phyloP scores from a whole-genome alignment of 2,329 filamentous ascomycete genomes.

The Fusarium sp. region DNA sequence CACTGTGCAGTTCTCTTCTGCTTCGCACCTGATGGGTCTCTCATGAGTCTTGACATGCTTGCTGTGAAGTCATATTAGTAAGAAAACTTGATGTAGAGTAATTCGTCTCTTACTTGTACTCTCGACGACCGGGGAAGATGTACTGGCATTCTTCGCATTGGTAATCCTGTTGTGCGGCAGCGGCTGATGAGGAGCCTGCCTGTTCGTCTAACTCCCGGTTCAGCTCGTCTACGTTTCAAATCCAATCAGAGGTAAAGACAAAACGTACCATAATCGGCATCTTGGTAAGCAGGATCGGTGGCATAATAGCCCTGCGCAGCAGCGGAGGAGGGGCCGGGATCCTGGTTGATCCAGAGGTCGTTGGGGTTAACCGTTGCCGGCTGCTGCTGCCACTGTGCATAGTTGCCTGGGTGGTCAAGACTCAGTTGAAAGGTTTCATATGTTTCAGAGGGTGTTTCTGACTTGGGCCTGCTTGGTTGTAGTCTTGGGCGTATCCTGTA shows the following conservation, averaged over 20 bases:
- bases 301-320: background rate
- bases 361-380: constrained; percentile 29
- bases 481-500: background rate
- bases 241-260: background rate
- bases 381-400: constrained; percentile 27
- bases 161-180: background rate
- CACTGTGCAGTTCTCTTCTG: constrained; percentile 18
- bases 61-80: constrained; percentile 21
- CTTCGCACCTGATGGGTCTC: constrained; percentile 38
- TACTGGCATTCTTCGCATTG: constrained; percentile 23
- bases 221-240: background rate
- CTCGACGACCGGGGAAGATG: background rate
- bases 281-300: constrained; percentile 22
- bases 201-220: constrained; percentile 3
- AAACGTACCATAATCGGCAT: constrained; percentile 15
- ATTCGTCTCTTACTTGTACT: constrained; percentile 24
- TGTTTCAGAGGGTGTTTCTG: constrained; percentile 23
- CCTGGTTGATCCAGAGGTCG: constrained; percentile 11
- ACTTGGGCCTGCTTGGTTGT: constrained; percentile 29
- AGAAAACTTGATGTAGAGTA: background rate
- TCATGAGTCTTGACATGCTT: constrained; percentile 41
- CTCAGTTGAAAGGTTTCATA: background rate
- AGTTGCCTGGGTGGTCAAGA: constrained; percentile 2
- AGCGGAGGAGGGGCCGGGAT: background rate
- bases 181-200: constrained; percentile 16